Conservation (phyloP, 2,329 filamentous ascomycete genomes). For the Pseudocercospora macadamiae region DNA sequence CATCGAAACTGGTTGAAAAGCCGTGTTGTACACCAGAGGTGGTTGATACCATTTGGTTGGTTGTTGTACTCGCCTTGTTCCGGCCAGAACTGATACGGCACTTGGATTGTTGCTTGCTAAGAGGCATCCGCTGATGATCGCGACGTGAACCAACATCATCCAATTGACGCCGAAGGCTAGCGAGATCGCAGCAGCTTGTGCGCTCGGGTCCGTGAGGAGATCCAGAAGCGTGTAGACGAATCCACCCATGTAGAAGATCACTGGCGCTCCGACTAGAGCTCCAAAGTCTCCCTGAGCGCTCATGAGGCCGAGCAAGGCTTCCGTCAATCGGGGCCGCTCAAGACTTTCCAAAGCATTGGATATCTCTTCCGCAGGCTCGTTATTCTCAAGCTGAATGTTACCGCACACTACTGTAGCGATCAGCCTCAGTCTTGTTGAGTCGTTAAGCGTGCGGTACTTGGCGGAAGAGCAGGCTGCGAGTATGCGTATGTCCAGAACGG, state of each 20-base stretch:
- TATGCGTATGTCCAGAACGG: conserved; percentile 9
- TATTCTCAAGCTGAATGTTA: background rate
- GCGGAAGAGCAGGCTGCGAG: background rate
- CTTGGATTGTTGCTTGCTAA: conserved; percentile 12
- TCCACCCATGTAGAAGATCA: conserved; percentile 10
- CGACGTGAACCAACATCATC: conserved; percentile 15
- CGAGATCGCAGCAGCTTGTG: conserved; percentile 7
- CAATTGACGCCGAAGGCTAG: conserved; percentile 12
- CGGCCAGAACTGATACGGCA: conserved; percentile 3
- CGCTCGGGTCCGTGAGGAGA: conserved; percentile 1
- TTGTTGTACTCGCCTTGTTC: too few relatives aligned
- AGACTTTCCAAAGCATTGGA: background rate
- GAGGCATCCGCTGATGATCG: conserved; percentile 11
- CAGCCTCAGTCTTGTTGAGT: background rate
- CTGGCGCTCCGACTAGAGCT: conserved; percentile 8
- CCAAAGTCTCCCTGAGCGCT: conserved; percentile 13
- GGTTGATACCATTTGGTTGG: background rate
- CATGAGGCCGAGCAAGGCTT: conserved; percentile 6
- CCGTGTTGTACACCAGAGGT: conserved; percentile 3
- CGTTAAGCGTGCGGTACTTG: background rate
- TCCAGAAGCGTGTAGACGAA: conserved; percentile 13
- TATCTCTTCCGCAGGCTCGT: background rate
- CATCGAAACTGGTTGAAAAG: conserved; percentile 13
- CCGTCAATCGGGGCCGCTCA: background rate
- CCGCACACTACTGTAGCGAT: conserved; percentile 4